These are phyloP conservation scores for Tolypocladium guangdongense DNA, from an alignment of 2,329 filamentous ascomycete species.

Conservation along the genomic window DNA sequence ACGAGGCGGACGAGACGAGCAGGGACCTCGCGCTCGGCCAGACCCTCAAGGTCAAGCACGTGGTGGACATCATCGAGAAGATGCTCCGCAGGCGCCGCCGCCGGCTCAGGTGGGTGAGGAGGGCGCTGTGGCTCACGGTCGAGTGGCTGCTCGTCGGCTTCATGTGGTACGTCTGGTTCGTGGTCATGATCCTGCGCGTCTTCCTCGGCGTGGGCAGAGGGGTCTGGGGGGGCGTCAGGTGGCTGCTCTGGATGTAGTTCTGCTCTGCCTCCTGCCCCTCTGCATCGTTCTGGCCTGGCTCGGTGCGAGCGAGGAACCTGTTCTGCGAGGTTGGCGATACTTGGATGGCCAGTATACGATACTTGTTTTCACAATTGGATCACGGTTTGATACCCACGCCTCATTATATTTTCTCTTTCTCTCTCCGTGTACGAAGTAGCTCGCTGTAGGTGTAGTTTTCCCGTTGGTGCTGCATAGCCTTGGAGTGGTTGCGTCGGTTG, in stretches of 20 bases:
- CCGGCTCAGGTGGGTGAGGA: constrained; percentile 61
- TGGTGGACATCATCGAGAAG: constrained; percentile 69
- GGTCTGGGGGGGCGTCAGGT: constrained; percentile 50
- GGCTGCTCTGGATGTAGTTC: constrained; percentile 68
- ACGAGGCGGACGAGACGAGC: constrained; percentile 70
- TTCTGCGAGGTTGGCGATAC: not conserved
- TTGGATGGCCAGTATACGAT: not conserved
- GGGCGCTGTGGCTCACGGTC: constrained; percentile 68
- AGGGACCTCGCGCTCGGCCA: constrained; percentile 67
- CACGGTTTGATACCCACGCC: not conserved
- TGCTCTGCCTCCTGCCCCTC: not conserved
- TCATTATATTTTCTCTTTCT: not conserved
- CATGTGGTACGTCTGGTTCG: constrained; percentile 91
- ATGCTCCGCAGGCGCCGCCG: constrained; percentile 59
- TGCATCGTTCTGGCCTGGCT: not conserved
- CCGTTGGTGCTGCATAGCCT: not conserved
- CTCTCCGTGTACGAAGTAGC: too few species aligned
- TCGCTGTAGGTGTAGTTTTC: not conserved
- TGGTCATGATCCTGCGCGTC: constrained; percentile 66
- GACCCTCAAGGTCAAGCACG: constrained; percentile 68
- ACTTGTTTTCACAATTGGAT: not conserved
- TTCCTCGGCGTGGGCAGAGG: constrained; percentile 52
- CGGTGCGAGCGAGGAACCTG: too few species aligned
- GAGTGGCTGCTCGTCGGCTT: constrained; percentile 83
- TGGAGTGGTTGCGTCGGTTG: not conserved